Evolutionary conservation across 2,329 filamentous ascomycete genomes (phyloP).

Genomic region (Talaromyces sp.): DNA sequence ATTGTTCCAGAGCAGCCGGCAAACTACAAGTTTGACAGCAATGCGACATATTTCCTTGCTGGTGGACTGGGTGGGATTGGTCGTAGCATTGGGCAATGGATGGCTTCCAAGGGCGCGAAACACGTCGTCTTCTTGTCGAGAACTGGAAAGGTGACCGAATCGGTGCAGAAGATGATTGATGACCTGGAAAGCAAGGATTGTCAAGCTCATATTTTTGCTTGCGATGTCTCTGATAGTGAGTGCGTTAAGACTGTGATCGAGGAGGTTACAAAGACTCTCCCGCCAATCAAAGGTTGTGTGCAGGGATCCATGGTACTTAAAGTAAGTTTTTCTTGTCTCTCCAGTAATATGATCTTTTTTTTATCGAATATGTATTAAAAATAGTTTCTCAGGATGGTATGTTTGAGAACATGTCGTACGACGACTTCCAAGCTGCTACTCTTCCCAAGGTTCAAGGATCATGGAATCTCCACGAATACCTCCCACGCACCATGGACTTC

Average conservation of each 20-base stretch:
- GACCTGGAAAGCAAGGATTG: conserved; percentile 21
- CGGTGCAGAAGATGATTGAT: conserved; percentile 21
- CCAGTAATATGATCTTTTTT: not conserved
- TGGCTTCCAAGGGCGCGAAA: conserved; percentile 26
- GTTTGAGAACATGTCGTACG: conserved; percentile 42
- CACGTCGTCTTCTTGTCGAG: conserved; percentile 32
- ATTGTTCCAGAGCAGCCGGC: conserved; percentile 20
- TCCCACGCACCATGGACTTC: conserved; percentile 38
- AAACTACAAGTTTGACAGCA: conserved; percentile 15
- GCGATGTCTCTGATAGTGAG: conserved; percentile 25
- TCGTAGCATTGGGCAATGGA: conserved; percentile 24
- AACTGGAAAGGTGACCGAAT: conserved; percentile 21
- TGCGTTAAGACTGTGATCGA: conserved; percentile 19
- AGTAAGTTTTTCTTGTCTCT: conserved; percentile 10
- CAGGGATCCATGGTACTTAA: conserved; percentile 31
- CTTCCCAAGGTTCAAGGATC: conserved; percentile 42
- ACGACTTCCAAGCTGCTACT: conserved; percentile 37
- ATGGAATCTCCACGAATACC: conserved; percentile 33
- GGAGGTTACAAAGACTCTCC: conserved; percentile 21
- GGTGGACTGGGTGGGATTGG: conserved; percentile 26
- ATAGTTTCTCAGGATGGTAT: conserved; percentile 24
- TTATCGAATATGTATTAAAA: not conserved
- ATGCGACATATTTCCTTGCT: conserved; percentile 25
- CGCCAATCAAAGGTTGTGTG: conserved; percentile 33
- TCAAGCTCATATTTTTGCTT: conserved; percentile 20